Conservation (phyloP, 768 basidiomycete species). For the Dacryopinax primogenitus region DNA sequence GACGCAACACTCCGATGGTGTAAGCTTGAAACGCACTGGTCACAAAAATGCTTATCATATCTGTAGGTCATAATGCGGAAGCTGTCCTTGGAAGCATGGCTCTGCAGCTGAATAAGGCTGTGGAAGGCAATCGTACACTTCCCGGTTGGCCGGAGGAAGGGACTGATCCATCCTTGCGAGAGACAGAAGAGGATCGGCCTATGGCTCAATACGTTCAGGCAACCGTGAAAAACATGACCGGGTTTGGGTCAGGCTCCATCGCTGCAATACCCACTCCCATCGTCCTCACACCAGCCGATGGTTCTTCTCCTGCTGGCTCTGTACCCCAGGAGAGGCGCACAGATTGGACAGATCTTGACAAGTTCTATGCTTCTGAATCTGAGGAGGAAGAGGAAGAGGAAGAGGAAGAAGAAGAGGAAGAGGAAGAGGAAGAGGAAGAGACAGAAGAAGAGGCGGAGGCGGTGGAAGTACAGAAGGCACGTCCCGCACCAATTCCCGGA, state of each 20-base stretch:
- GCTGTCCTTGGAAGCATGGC: constrained; percentile 53
- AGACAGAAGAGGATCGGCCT: constrained; percentile 31
- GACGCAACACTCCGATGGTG: constrained; percentile 18
- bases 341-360: constrained; percentile 49
- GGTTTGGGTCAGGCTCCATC: constrained; percentile 32
- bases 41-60: constrained; percentile 7
- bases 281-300: constrained; percentile 44
- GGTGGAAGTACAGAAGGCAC: constrained; percentile 15
- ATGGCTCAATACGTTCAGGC: constrained; percentile 19
- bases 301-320: constrained; percentile 22
- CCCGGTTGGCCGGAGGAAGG: constrained; percentile 86
- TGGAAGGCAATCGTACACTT: constrained; percentile 41
- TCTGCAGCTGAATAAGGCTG: constrained; percentile 43
- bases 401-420: constrained; percentile 16
- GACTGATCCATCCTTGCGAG: constrained; percentile 63
- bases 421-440: constrained; percentile 23
- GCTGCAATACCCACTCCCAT: constrained; percentile 33
- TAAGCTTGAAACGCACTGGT: neutral
- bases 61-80: constrained; percentile 7
- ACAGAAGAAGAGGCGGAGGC: constrained; percentile 20
- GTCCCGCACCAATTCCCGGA: neutral
- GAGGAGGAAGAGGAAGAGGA: constrained; percentile 26
- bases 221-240: constrained; percentile 17
- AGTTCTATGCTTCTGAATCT: constrained; percentile 67
- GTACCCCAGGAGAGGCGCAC: constrained; percentile 27